Base-by-base conservation (phyloP, 495 filamentous ascomycete genomes). In the Letharia lupina region DNA sequence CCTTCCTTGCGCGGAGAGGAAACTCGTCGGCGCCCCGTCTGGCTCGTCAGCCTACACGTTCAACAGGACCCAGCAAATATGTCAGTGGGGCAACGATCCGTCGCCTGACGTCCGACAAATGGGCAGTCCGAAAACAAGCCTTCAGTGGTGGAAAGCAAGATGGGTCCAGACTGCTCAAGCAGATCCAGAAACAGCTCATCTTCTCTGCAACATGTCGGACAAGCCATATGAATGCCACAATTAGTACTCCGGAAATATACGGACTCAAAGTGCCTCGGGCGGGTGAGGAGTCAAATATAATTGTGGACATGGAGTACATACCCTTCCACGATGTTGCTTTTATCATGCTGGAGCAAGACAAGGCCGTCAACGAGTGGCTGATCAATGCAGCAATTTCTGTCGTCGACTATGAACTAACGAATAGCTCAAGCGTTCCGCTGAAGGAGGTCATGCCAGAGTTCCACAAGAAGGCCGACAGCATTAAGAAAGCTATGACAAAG, bases 151-250 rank as follows among this genome's bases (percentile, higher is more conserved):
- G 54, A 37, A 57, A 57, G 54, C 54, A 57, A 37, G 54, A 57
- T 37, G 54, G 54, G 20, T 57, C 54, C 54, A 35, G 54, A 37
- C 54, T 57, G 54, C 54, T 57, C 7, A 57, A 57, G 33, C 54
- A 57, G 16, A 57, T 57, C 18, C 31, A 57, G 33, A 57, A 57
- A 37, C 54, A 57, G 7, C 54, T 57, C 54, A 57, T 57, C 33
- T 57, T 57, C 16, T 57, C 54, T 35, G 54, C 54, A 57, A 57
- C 20, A 11, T 57, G 54, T 37, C 54, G 54, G 54, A 57, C 54
- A 57, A 57, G 54, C 54, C 54, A 57, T 57, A 57, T 57, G 54
- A 57, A 57, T 39, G 54, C 54, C 16, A 57, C 54, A 20, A 57
- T 57, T 37, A 57, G 54, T 57, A 57, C 54, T 1, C 54, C 54